Percentiles rank a stretch among this genome's conserved stretches.
phyloP scores from a whole-genome alignment of 495 filamentous ascomycete species.

The Schizothecium vesticola region DNA sequence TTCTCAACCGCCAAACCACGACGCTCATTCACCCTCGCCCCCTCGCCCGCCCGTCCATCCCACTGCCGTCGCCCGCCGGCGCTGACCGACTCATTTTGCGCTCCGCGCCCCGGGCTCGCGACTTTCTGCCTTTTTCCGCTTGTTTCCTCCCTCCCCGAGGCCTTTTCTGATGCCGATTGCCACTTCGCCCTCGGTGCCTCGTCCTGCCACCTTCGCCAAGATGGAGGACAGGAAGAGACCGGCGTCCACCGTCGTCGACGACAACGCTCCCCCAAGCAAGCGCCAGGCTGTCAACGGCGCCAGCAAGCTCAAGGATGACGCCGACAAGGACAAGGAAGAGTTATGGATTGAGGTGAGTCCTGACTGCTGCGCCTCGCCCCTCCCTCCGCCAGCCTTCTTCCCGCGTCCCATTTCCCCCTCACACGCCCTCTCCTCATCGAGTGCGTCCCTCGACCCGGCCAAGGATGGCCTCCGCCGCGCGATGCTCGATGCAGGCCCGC shows the following conservation, averaged over 20 bases:
- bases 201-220: constrained; percentile 64
- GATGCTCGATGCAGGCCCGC: constrained; percentile 3
- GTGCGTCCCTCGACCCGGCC: constrained; percentile 11
- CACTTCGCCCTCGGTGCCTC: constrained; percentile 64
- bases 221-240: constrained; percentile 98
- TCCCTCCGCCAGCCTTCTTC: constrained; percentile 10
- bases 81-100: constrained; percentile 19
- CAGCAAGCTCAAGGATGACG: constrained; percentile 64
- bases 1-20: constrained; percentile 22
- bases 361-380: constrained; percentile 21
- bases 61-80: constrained; percentile 1
- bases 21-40: constrained; percentile 23
- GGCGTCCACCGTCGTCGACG: constrained; percentile 65
- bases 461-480: constrained; percentile 9
- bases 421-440: constrained; percentile 5
- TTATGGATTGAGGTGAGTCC: constrained; percentile 71
- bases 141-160: constrained; percentile 24
- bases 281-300: constrained; percentile 78
- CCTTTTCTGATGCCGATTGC: constrained; percentile 72
- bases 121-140: constrained; percentile 23
- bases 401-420: constrained; percentile 15
- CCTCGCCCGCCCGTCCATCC: constrained; percentile 2
- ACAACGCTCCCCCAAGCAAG: constrained; percentile 77
- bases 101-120: constrained; percentile 20
- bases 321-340: constrained; percentile 75